Base-by-base conservation (phyloP, 176 grass and related monocot species). In the Dendrocalamus sinicus region DNA sequence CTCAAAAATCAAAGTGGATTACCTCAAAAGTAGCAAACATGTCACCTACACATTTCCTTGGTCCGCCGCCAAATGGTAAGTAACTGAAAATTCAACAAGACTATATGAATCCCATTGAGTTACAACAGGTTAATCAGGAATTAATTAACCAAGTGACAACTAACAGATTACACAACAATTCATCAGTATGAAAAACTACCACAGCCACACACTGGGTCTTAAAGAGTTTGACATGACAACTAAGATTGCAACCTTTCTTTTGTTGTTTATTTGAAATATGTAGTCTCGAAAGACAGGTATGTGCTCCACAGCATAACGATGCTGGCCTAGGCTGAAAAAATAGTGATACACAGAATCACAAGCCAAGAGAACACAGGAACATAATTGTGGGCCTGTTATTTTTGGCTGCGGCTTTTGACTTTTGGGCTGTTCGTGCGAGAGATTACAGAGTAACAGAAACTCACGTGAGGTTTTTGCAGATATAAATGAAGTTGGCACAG, bases 11-110 rank as follows among this genome's bases (percentile, higher is more conserved):
- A 73, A 77, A 73, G 64, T 46, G 7, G 61, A 83, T 89, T 95
- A 98, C 96, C 91, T 98, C 96, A 81, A 98, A 98, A 77, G 91
- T 98, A 61, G 96, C 96, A 91, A 98, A 98, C 91, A 98, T 98
- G 82, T 95, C 96, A 22, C 96, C 96, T 51, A 98, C 86, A 82
- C 96, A 98, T 89, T 98, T 98, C 81, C 96, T 88, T 89, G 93
- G 96, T 10, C 96, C 96, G 2, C 93, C 96, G 62, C 96, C 96
- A 95, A 98, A 98, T 73, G 93, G 93, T 81, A 98, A 91, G 82
- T 98, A 98, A 87, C 96, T 98, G 93, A 92, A 90, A 87, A 94
- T 90, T 80, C 48, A 89, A 84, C 46, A 81, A 81, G 52, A 79
- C 10, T 40, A 12, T 60, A 75, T 78, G 37, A 90, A 39, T 55